Base-by-base conservation (phyloP, 2,329 filamentous ascomycete species). In the Ustilaginoidea virens region DNA sequence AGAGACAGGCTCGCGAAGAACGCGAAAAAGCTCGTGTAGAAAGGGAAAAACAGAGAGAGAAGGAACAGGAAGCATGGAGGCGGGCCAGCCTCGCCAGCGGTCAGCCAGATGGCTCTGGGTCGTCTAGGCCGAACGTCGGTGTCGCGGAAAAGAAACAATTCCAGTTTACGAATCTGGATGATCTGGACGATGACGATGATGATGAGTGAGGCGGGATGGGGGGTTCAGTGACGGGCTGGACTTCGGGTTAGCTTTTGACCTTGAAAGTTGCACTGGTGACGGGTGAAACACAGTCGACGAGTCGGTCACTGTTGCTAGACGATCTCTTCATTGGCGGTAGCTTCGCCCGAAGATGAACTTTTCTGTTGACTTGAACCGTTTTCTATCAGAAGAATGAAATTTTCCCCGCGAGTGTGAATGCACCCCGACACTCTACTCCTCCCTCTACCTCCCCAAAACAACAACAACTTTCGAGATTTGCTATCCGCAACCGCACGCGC, bases 121-220 rank as follows among this genome's bases (percentile, higher is more conserved):
- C 41, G n/a, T 39, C 39, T 22, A 41, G 39, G 16, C 39, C 41
- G 5, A 35, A 35, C 10, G 36, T 49, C 9, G 43, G 40, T 4
- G 41, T 43, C 4, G 47, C 45, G 2, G 53, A 56, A 41, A 60
- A 57, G 47, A 63, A 61, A 45, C 66, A 70, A 52, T 70, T 69
- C 38, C 63, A 67, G 41, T 70, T 69, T 32, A 59, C 63, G 30
- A 64, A 57, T 30, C 45, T 63, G 39, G 59, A 67, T 36, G 64
- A 69, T 36, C 54, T 68, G 29, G 62, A 66, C 25, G 61, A 66
- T 18, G 59, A 64, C 21, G 54, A 59, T 19, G 52, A 55, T 17
- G 52, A 55, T 6, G 51, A 55, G 9, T 23, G n/a, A 9, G 10
- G 17, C 19, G n/a, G n/a, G n/a, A n/a, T n/a, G n/a, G n/a, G n/a